Evolutionary conservation across 257 asterid species (phyloP).

Genomic region (Petunia axillaris): DNA sequence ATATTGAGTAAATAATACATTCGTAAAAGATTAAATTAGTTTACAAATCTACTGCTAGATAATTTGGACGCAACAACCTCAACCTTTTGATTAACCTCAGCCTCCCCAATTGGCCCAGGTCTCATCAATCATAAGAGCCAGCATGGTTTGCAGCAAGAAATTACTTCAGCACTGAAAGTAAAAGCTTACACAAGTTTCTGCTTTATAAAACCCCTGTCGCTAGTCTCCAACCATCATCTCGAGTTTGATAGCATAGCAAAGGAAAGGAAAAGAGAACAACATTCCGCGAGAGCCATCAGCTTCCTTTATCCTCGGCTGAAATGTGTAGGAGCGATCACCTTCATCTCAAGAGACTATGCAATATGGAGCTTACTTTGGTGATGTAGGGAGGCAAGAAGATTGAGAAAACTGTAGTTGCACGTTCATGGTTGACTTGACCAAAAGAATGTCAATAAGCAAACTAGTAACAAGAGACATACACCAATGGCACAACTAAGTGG

Average conservation of each 20-base stretch:
- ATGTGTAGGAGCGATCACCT: not conserved
- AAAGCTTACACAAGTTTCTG: not conserved
- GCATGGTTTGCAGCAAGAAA: not conserved
- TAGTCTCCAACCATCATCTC: not conserved
- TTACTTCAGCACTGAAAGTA: not conserved
- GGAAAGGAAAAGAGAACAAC: not conserved
- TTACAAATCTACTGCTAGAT: no score
- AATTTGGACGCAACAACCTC: no score
- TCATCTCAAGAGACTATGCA: not conserved
- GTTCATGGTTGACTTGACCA: not conserved
- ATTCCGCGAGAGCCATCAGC: not conserved
- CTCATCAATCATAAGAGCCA: not conserved
- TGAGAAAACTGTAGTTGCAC: not conserved
- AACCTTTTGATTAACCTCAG: not conserved
- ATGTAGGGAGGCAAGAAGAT: not conserved
- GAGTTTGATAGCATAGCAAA: not conserved
- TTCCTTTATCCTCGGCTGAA: not conserved
- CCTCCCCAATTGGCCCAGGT: not conserved
- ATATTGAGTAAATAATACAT: no score
- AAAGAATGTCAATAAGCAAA: not conserved
- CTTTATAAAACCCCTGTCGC: not conserved
- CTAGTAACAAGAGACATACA: not conserved
- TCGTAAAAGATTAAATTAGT: no score
- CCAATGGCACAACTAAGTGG: not conserved
- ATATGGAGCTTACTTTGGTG: not conserved